These are phyloP conservation scores for Helotiales sp. DNA, from an alignment of 2,329 filamentous ascomycete genomes.

Conservation along the genomic window DNA sequence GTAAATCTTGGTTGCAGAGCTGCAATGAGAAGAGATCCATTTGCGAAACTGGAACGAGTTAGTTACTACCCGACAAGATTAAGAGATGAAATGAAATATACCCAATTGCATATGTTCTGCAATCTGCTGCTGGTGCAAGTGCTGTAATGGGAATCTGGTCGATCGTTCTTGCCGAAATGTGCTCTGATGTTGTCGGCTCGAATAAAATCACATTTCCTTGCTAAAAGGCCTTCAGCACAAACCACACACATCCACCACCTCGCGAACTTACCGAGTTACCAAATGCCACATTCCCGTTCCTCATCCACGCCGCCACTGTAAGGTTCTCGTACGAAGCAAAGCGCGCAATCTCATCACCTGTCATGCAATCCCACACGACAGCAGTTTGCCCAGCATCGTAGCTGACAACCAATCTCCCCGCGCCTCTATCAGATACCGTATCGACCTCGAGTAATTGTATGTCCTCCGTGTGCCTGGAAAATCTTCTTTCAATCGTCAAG, in stretches of 20 bases:
- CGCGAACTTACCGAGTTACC: constrained; percentile 81
- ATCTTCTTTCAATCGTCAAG: constrained; percentile 82
- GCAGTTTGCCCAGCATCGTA: constrained; percentile 90
- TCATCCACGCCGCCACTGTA: constrained; percentile 89
- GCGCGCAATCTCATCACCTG: constrained; percentile 85
- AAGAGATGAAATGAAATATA: constrained; percentile 41
- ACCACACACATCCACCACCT: constrained; percentile 4
- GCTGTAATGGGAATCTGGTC: constrained; percentile 93
- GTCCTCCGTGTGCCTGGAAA: constrained; percentile 80
- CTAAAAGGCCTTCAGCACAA: constrained; percentile 37
- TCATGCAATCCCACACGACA: constrained; percentile 95
- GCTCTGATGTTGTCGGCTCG: constrained; percentile 88
- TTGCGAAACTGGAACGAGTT: constrained; percentile 69
- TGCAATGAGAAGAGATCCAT: constrained; percentile 89
- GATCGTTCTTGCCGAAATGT: constrained; percentile 87
- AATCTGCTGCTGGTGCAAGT: constrained; percentile 84
- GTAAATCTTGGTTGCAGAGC: constrained; percentile 89
- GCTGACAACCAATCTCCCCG: constrained; percentile 84
- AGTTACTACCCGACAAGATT: constrained; percentile 17
- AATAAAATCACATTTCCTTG: constrained; percentile 94
- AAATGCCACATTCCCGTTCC: constrained; percentile 94
- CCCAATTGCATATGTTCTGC: constrained; percentile 95
- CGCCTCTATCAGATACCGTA: constrained; percentile 83
- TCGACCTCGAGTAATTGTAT: constrained; percentile 85
- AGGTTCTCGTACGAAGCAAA: constrained; percentile 90